Base-by-base conservation (phyloP, 257 asterid species). In the Rubia yunnanensis region DNA sequence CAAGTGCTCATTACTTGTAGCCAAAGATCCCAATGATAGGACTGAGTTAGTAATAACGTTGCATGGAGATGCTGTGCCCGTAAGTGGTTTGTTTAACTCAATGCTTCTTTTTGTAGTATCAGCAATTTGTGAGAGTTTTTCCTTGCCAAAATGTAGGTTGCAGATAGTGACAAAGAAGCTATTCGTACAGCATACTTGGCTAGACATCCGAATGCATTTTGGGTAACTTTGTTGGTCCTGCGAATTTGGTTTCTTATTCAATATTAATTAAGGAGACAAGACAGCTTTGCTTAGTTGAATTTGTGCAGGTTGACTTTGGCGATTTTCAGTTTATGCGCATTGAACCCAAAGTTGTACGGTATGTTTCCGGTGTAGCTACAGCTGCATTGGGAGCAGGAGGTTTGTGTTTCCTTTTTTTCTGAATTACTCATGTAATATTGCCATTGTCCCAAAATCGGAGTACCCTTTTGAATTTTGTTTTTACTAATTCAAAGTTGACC, bases 341-440 rank as follows among this genome's bases (percentile, higher is more conserved):
- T 68, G 94, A 90, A 78, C 97, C 97, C 48, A 80, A 76, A 74
- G 86, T 79, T 76, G 84, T 94, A 54, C 80, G 86, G 63, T 94
- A 85, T 61, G 92, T 90, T 39, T 85, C 95, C 1, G 99, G 99
- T 8, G 91, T 94, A 61, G 99, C 96, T 60, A 83, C 99, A 54
- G 97, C 97, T 79, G 71, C 86, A 60, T 72, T 90, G 77, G 88
- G 96, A 75, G 81, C 97, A 20, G 97, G 97, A 94, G 99, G 97
- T 89, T 63, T 10, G 89, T 79, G 41, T 57, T 27, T 32, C 18
- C 48, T 69, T 50, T 48, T 67, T 68, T 52, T 52, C 49, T 56
- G 28, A 13, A 20, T 23, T 78, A 56, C 61, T 26, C 41, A 26
- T 39, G n/a, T 66, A 52, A 27, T n/a, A n/a, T n/a, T n/a, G n/a